Evolutionary conservation across 2,329 filamentous ascomycete genomes (phyloP), one percentile per base, ranked within the genome.

Genomic region (Stagonosporopsis chrysanthemi): DNA sequence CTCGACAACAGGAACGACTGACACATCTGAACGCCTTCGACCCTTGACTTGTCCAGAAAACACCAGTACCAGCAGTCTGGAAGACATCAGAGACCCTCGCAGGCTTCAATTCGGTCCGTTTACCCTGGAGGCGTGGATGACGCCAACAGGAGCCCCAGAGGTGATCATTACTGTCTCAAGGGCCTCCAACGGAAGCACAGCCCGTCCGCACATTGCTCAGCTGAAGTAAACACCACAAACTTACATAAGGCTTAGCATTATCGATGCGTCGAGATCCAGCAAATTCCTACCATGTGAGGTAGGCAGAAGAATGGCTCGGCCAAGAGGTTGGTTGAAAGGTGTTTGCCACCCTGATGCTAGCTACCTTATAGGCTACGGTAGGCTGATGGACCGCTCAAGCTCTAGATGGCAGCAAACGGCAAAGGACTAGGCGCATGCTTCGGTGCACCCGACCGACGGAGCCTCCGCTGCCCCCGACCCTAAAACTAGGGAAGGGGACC

Each of bases 361-460:
- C 4, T n/a, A 15, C 39, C 31, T 11, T 43, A 26, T 14, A 33
- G 17, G 12, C 22, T 23, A 22, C 33, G n/a, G 24, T 26, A 44
- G 41, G n/a, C 14, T 28, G 28, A 28, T 31, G 17, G 53, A 52
- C 12, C 24, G 48, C 24, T 52, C 6, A 26, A 35, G 4, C 12
- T 33, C 31, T 24, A 19, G 39, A 26, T 31, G 17, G 36, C 43
- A 38, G 24, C 54, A 39, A 33, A 26, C 42, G 5, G 29, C 26
- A 29, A 40, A 39, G 38, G 36, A 39, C 38, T 46, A 43, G 17
- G 17, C 6, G 31, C 14, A 2, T 28, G 29, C 24, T 22, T 52
- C 48, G 54, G 48, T 28, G 31, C 31, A n/a, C 31, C 31, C 43
- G 35, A 26, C 43, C 54, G 54, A 44, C 43, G 36, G 54, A 48